phyloP scores from a whole-genome alignment of 305 asterid genomes.

The Caryopteris hybrid region DNA sequence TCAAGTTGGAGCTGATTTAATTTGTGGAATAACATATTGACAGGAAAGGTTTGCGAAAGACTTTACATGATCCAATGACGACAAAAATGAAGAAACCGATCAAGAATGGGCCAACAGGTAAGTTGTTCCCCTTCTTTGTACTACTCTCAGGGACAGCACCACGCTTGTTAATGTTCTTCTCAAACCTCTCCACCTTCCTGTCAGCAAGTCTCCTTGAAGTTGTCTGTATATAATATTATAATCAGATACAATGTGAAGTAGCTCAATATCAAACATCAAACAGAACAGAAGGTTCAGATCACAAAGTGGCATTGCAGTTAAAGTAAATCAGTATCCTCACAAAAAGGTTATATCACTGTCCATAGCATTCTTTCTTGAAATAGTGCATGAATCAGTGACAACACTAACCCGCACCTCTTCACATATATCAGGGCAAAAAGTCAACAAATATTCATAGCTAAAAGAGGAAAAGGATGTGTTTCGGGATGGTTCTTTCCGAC shows the following conservation, averaged over 20 bases:
- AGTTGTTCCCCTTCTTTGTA: slow-evolving; percentile 71
- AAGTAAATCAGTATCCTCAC: neutral
- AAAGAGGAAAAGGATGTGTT: neutral
- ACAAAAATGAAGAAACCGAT: slow-evolving; percentile 93
- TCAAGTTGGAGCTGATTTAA: neutral
- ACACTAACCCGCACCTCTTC: neutral
- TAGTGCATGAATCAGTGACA: neutral
- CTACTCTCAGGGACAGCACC: slow-evolving; percentile 67
- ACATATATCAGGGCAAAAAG: neutral
- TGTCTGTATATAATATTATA: slow-evolving; percentile 37
- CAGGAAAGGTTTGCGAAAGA: no score
- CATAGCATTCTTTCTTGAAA: neutral
- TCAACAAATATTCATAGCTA: neutral
- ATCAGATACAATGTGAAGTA: neutral
- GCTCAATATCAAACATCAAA: neutral
- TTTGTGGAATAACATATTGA: no score
- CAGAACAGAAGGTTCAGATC: neutral
- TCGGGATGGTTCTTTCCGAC: no score
- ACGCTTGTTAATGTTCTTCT: slow-evolving; percentile 79
- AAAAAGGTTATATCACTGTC: no score
- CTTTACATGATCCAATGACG: slow-evolving; percentile 96
- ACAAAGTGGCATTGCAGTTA: neutral
- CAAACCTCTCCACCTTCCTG: slow-evolving; percentile 80
- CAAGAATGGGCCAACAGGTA: slow-evolving; percentile 81
- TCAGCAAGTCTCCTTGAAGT: slow-evolving; percentile 86